Evolutionary conservation across 306 rosid species (phyloP), one percentile per base, ranked within the genome.

Genomic region (Pyrus communis): DNA sequence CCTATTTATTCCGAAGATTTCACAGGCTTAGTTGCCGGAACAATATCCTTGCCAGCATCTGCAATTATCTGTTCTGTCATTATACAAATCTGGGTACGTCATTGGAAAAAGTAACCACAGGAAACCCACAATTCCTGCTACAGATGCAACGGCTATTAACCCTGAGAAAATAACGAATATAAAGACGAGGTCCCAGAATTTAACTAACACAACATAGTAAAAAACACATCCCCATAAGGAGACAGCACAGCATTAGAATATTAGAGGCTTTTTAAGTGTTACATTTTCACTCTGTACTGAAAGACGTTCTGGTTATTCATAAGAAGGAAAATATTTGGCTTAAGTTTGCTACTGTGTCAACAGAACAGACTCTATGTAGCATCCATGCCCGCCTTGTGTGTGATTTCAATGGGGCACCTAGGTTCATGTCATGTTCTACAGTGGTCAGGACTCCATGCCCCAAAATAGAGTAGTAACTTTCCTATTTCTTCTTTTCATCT

Each of bases 41-140:
- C 99, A 95, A 85, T 82, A 89, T 67, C 92, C 88, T 68, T 95
- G 95, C 97, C 98, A 94, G 79, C 97, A 90, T 76, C 88, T 89
- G 87, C 98, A 92, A 76, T 81, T 83, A 75, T 89, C 81, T 42
- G 88, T 82, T 79, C 85, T 88, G 72, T 89, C 87, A 73, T 88
- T 92, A 76, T 87, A 95, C 86, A 95, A 82, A 70, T 86, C 83
- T 7, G 97, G 93, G 74, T n/a, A 77, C 14, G 97, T 90, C 81
- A 88, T 75, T 42, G 99, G 97, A 68, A 82, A 95, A 71, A 92
- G 91, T 77, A 92, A 88, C 91, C 93, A 89, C 70, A 89, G 33
- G 91, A 92, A 92, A 64, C 96, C 90, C 81, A 85, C 67, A 77
- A 82, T 54, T 77, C 98, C 98, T 52, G 85, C 85, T 51, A 90